phyloP scores from a whole-genome alignment of 768 basidiomycete species.

The Galerina marginata region DNA sequence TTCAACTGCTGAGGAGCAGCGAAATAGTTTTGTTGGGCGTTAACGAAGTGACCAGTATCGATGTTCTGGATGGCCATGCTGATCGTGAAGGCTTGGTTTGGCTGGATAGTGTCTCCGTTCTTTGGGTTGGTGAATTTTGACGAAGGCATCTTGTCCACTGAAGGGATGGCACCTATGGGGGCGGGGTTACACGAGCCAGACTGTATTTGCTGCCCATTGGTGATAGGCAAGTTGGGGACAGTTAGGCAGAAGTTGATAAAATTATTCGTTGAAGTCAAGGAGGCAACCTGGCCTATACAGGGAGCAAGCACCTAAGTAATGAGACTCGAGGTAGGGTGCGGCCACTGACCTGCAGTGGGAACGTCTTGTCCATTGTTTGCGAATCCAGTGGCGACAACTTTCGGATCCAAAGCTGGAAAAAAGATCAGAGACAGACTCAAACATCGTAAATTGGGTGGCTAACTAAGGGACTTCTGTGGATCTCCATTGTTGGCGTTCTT shows the following conservation, averaged over 20 bases:
- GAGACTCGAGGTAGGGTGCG: background rate
- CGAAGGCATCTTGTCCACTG: constrained; percentile 52
- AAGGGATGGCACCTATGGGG: constrained; percentile 62
- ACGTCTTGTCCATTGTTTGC: constrained; percentile 52
- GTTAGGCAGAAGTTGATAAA: constrained; percentile 65
- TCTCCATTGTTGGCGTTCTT: constrained; percentile 35
- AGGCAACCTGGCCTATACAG: constrained; percentile 53
- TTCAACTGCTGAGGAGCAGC: constrained; percentile 62
- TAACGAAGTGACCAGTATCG: constrained; percentile 60
- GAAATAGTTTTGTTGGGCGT: constrained; percentile 58
- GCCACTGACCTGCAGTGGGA: background rate
- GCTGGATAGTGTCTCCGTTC: constrained; percentile 49
- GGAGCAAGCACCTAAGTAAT: constrained; percentile 26
- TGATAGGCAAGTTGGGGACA: constrained; percentile 52
- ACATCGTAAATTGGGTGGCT: constrained; percentile 5
- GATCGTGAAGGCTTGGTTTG: constrained; percentile 57
- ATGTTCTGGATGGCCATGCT: constrained; percentile 50
- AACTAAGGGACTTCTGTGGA: constrained; percentile 49
- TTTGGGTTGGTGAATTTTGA: constrained; percentile 52
- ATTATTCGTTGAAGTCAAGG: constrained; percentile 63
- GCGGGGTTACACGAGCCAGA: constrained; percentile 66
- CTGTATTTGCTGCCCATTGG: constrained; percentile 57
- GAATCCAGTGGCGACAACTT: constrained; percentile 60
- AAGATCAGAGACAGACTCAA: background rate
- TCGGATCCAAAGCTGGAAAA: constrained; percentile 40